phyloP scores from a whole-genome alignment of 495 filamentous ascomycete species.

The Penicillium roqueforti region DNA sequence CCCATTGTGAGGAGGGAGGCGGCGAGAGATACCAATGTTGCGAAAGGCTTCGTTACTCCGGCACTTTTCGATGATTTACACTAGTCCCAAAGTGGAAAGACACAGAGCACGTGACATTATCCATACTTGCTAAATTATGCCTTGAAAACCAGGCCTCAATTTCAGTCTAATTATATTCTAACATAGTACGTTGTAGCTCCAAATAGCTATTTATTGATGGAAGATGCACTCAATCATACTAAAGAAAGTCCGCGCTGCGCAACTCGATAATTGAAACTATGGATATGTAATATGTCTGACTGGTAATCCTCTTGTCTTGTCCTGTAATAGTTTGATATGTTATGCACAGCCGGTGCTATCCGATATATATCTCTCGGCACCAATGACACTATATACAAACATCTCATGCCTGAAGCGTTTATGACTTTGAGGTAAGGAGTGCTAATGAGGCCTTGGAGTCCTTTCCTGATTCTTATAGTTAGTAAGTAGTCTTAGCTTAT shows the following conservation, averaged over 20 bases:
- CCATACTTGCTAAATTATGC: not conserved
- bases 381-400: no score
- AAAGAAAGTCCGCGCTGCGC: not conserved
- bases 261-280: no score
- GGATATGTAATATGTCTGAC: not conserved
- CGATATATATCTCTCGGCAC: no score
- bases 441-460: no score
- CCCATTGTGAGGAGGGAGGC: conserved; percentile 30
- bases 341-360: no score
- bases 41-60: conserved; percentile 16
- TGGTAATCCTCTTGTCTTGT: not conserved
- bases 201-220: not conserved
- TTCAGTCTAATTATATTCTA: no score
- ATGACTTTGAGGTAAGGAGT: no score
- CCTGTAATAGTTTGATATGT: no score
- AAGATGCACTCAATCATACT: not conserved
- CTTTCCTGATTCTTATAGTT: no score
- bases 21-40: conserved; percentile 13
- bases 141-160: not conserved
- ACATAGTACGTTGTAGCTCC: no score
- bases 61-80: conserved; percentile 32
- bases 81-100: conserved; percentile 23
- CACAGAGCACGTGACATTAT: conserved; percentile 28
- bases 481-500: no score
- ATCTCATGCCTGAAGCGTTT: no score